Percentiles rank a stretch among this genome's conserved stretches.
phyloP scores from a whole-genome alignment of 345 rosid species.

The Populus alba region DNA sequence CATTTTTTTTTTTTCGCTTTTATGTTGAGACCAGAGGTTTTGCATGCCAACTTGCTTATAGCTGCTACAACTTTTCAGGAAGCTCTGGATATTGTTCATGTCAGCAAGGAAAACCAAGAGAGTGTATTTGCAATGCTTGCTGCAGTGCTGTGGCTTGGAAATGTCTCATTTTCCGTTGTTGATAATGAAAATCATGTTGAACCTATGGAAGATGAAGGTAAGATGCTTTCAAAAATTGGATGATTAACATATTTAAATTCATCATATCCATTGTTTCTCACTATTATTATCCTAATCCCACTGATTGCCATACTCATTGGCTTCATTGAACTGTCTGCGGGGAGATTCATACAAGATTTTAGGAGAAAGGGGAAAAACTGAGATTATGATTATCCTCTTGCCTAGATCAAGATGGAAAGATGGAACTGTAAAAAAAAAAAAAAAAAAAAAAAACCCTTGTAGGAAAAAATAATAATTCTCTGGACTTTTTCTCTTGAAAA shows the following conservation, averaged over 20 bases:
- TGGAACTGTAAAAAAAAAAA: background rate
- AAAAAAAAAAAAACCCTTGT: background rate
- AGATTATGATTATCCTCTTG: background rate
- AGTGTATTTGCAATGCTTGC: constrained; percentile 94
- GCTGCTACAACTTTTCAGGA: constrained; percentile 50
- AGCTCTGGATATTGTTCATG: constrained; percentile 94
- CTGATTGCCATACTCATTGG: too few relatives aligned
- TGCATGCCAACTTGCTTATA: constrained; percentile 13
- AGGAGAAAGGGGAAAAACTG: background rate
- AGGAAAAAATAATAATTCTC: background rate
- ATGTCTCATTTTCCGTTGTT: constrained; percentile 64
- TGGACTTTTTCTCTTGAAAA: background rate
- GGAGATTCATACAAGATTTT: background rate
- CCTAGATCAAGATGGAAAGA: background rate
- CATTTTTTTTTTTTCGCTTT: background rate
- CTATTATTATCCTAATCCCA: background rate
- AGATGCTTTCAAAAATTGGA: constrained; percentile 26
- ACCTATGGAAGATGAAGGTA: constrained; percentile 79
- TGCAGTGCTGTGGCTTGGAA: constrained; percentile 97
- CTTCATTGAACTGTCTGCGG: background rate
- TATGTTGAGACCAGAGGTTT: constrained; percentile 7
- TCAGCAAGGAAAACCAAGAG: constrained; percentile 93
- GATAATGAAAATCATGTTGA: constrained; percentile 97
- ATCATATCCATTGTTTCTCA: background rate
- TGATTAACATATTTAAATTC: background rate